These are phyloP conservation scores for Salmacisia buchloeana DNA, from an alignment of 1,284 basidiomycete genomes.

Conservation along the genomic window DNA sequence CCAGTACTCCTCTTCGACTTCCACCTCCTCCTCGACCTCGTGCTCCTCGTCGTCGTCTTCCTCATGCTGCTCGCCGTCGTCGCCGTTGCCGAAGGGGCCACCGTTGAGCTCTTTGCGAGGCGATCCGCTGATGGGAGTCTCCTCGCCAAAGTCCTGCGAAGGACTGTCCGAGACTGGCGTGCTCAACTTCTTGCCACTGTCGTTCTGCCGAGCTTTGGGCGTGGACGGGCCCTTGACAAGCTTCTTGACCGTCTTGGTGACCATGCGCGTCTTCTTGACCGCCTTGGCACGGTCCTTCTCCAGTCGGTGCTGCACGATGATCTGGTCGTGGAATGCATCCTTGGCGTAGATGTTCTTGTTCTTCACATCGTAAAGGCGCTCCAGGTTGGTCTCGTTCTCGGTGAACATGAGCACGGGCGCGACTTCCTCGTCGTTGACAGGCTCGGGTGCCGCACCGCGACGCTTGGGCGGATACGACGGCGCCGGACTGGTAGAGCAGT, in stretches of 20 bases:
- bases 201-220: neutral
- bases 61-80: conserved; percentile 19
- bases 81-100: conserved; percentile 1
- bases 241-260: conserved; percentile 27
- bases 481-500: conserved; percentile 84
- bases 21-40: conserved; percentile 45
- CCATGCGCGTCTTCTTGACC: conserved; percentile 31
- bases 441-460: conserved; percentile 53
- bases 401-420: conserved; percentile 53
- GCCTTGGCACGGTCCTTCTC: conserved; percentile 42
- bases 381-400: conserved; percentile 95
- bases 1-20: conserved; percentile 42
- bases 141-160: neutral
- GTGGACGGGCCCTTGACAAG: conserved; percentile 11
- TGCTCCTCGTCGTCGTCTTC: conserved; percentile 28
- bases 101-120: too few relatives aligned
- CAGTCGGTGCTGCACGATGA: conserved; percentile 69
- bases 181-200: neutral
- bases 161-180: neutral
- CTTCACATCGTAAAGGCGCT: conserved; percentile 74
- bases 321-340: conserved; percentile 98
- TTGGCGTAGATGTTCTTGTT: conserved; percentile 78
- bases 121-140: conserved; percentile 29
- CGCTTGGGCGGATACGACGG: conserved; percentile 68
- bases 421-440: conserved; percentile 53